Percentiles rank a stretch among this genome's conserved stretches.
These are phyloP conservation scores for Russula dissimulans DNA, from an alignment of 768 basidiomycete genomes.

Conservation along the genomic window DNA sequence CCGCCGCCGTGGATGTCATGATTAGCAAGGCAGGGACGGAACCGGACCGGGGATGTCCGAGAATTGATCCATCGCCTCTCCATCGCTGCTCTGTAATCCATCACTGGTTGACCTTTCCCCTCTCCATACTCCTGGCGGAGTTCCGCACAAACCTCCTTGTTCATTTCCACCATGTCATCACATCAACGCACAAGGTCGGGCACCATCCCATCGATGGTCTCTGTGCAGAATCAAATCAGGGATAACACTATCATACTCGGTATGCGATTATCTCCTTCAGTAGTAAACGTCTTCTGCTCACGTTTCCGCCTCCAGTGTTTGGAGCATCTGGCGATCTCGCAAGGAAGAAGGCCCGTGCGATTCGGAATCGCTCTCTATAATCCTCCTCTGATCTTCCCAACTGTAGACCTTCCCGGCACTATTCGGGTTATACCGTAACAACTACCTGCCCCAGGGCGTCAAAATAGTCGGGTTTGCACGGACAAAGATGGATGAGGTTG, in stretches of 20 bases:
- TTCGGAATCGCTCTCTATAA: background rate
- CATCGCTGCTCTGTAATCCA: background rate
- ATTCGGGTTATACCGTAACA: conserved; percentile 76
- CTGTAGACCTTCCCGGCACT: conserved; percentile 88
- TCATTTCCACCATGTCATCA: background rate
- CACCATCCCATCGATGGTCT: conserved; percentile 85
- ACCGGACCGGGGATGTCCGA: background rate
- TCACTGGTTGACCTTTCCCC: background rate
- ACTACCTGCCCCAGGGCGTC: conserved; percentile 71
- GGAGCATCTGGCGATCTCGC: conserved; percentile 97
- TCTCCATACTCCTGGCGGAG: background rate
- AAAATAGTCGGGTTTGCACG: conserved; percentile 96
- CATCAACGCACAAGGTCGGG: conserved; percentile 46
- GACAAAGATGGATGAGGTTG: conserved; percentile 82
- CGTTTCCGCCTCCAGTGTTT: conserved; percentile 45
- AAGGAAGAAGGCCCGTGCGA: conserved; percentile 79
- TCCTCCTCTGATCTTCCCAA: conserved; percentile 1
- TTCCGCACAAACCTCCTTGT: background rate
- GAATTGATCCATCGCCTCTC: no score
- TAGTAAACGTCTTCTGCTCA: background rate
- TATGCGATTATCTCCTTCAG: conserved; percentile 29
- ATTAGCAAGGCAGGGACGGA: background rate
- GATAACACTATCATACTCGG: conserved; percentile 88
- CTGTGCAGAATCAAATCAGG: conserved; percentile 54
- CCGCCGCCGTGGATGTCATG: conserved; percentile 28